Evolutionary conservation across 495 filamentous ascomycete genomes (phyloP), one percentile per base, ranked within the genome.

Genomic region (Aspergillus bridgeri): DNA sequence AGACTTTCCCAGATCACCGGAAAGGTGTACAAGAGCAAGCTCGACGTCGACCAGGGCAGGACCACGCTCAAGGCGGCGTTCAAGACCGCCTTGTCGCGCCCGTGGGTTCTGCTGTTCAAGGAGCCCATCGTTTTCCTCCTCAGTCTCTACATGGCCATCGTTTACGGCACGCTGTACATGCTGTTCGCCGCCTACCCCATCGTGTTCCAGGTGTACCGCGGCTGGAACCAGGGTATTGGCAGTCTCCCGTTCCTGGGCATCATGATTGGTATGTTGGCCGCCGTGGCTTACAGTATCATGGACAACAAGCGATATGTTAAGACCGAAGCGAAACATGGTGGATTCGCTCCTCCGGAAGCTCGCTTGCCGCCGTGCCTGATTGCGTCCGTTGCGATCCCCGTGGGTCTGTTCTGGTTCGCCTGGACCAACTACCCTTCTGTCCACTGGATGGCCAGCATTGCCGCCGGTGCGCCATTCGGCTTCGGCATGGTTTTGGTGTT

Each of bases 241-340:
- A 89, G 89, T n/a, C 82, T 96, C 3, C 77, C 90, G 6, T 96
- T 94, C 73, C 65, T 86, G 4, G 90, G 90, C 24, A 92, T 96
- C 54, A 90, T 89, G 60, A 72, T 89, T 57, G 92, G 92, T 59
- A 95, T 96, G 89, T 47, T 91, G 3, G 19, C 81, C 2, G 90
- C 81, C 7, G 81, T 86, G 23, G 53, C 51, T 18, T 80, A 80
- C 46, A 73, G 68, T 18, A 63, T 80, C n/a, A 68, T 66, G 61
- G 79, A 82, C 67, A 81, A 82, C 65, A 75, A 73, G 61, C 75
- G 79, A 1, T 82, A 80, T 29, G 45, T 75, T 48, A 67, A 59
- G 6, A 63, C 67, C 43, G 66, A 72, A 20, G 68, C 75, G 3
- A 51, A 65, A 23, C 55, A 78, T 43, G 60, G 63, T 2, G 75